phyloP scores from a whole-genome alignment of 2,329 filamentous ascomycete genomes.

The Bipolaris cookei region DNA sequence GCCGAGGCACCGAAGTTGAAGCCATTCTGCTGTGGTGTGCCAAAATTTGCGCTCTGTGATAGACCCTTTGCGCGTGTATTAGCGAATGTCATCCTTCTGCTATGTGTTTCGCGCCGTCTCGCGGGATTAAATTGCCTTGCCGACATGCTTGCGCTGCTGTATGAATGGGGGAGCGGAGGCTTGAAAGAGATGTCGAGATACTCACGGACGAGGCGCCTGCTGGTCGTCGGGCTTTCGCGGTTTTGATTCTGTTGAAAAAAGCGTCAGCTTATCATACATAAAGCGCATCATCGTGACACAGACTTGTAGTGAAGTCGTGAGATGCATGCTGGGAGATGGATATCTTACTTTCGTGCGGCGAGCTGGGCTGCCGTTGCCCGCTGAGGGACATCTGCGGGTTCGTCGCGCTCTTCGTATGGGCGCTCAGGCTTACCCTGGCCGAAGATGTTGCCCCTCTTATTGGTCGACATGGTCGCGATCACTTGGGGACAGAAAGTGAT shows the following conservation, averaged over 20 bases:
- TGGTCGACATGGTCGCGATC: slow-evolving; percentile 36
- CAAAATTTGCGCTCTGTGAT: slow-evolving; percentile 31
- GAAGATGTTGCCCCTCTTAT: slow-evolving; percentile 38
- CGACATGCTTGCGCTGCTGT: slow-evolving; percentile 12
- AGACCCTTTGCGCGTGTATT: slow-evolving; percentile 30
- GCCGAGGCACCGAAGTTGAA: slow-evolving; percentile 37
- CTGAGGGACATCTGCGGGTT: slow-evolving; percentile 54
- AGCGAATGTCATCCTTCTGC: slow-evolving; percentile 22
- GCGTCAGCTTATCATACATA: slow-evolving; percentile 23
- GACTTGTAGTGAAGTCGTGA: not conserved
- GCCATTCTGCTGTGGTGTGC: slow-evolving; percentile 22
- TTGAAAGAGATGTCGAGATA: slow-evolving; percentile 16
- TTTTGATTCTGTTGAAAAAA: slow-evolving; percentile 34
- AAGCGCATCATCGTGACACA: slow-evolving; percentile 8
- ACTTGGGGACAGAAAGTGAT: slow-evolving; percentile 19
- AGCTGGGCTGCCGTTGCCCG: slow-evolving; percentile 62
- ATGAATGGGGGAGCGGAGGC: slow-evolving; percentile 7
- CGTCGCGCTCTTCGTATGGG: slow-evolving; percentile 38
- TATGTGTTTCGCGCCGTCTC: slow-evolving; percentile 18
- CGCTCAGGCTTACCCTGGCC: slow-evolving; percentile 37
- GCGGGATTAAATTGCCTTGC: slow-evolving; percentile 12
- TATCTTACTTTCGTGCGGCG: slow-evolving; percentile 62
- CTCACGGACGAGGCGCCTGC: slow-evolving; percentile 38
- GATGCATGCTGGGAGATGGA: slow-evolving; percentile 3
- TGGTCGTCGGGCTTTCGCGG: slow-evolving; percentile 34